phyloP scores from a whole-genome alignment of 2,329 filamentous ascomycete genomes.

The Endothia cerciana region DNA sequence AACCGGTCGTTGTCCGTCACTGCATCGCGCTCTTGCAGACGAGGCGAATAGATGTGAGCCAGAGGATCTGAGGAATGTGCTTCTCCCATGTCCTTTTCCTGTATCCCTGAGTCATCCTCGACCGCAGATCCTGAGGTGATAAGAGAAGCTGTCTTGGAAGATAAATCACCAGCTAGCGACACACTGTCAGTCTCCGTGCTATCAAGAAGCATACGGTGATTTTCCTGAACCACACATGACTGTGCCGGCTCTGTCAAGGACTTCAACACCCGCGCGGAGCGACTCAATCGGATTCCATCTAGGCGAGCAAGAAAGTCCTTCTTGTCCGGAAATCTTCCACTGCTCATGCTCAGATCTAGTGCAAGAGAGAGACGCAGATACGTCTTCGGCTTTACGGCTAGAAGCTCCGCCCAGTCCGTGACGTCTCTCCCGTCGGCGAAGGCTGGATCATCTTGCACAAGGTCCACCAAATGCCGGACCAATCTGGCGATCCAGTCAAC shows the following conservation, averaged over 20 bases:
- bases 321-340: conserved; percentile 45
- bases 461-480: conserved; percentile 32
- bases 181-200: neutral
- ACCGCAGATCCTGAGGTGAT: too few relatives aligned
- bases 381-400: conserved; percentile 44
- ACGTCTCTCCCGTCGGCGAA: conserved; percentile 29
- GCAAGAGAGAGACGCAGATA: conserved; percentile 49
- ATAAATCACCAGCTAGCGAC: neutral
- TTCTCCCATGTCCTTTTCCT: neutral
- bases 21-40: neutral
- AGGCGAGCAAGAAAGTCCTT: conserved; percentile 47
- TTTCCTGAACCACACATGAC: neutral
- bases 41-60: neutral
- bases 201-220: too few relatives aligned
- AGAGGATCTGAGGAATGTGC: neutral
- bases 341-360: conserved; percentile 49
- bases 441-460: conserved; percentile 40
- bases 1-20: neutral
- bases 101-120: neutral
- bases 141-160: neutral
- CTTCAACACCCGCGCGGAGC: neutral
- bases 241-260: neutral
- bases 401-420: conserved; percentile 48
- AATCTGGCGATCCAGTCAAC: conserved; percentile 41
- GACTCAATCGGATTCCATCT: neutral